Evolutionary conservation across 163 green algal species (phyloP).

Genomic region (Chloromonas sp.): DNA sequence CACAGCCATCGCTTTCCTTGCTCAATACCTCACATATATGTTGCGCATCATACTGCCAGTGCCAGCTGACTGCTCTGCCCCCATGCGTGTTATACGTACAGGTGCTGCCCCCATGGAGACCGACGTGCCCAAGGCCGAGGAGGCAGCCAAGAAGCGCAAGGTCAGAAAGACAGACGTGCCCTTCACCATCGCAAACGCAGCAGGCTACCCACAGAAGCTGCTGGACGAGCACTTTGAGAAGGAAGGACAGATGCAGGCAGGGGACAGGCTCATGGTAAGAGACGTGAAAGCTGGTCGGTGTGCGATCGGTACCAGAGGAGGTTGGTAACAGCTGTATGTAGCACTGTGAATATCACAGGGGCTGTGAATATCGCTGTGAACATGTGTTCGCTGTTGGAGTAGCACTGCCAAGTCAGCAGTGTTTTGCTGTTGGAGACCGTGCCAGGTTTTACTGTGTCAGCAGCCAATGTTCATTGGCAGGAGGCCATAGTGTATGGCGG

Average conservation of each 20-base stretch:
- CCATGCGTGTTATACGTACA: neutral
- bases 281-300: too few species aligned
- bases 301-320: too few species aligned
- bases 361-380: too few species aligned
- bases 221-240: constrained; percentile 59
- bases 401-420: too few species aligned
- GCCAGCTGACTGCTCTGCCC: neutral
- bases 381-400: too few species aligned
- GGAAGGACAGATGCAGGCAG: constrained; percentile 57
- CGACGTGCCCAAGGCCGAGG: neutral
- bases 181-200: constrained; percentile 16
- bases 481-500: too few species aligned
- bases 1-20: neutral
- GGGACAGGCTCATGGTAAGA: constrained; percentile 33
- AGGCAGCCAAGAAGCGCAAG: constrained; percentile 51
- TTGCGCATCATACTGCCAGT: neutral
- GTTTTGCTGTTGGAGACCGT: too few species aligned
- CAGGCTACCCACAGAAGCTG: constrained; percentile 23
- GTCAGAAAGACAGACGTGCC: constrained; percentile 71
- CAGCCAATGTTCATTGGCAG: too few species aligned
- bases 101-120: neutral
- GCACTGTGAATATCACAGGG: too few species aligned
- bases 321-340: too few species aligned
- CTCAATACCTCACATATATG: neutral
- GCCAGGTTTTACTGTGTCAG: too few species aligned